A percentile compares a stretch with the other conserved stretches of the same genome.
Conservation (phyloP, 169 alveolate genomes). For the Toxoplasma gondii region DNA sequence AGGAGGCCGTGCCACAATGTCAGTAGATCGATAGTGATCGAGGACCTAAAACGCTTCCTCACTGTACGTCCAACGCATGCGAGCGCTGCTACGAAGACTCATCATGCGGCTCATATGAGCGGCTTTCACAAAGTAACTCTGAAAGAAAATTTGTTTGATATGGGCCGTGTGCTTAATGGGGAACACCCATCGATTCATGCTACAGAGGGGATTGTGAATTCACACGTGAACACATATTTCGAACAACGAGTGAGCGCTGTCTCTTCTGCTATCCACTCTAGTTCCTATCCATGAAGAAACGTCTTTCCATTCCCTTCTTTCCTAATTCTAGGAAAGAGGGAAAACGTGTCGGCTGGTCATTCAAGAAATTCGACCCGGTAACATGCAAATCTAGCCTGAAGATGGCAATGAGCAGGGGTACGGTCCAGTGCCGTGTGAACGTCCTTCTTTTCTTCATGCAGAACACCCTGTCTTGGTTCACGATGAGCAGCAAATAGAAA, state of each 20-base stretch:
- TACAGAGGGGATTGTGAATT: background rate
- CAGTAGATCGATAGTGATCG: too few relatives aligned
- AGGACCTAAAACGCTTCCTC: too few relatives aligned
- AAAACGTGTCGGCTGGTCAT: constrained; percentile 32
- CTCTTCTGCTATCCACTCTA: too few relatives aligned
- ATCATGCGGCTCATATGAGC: too few relatives aligned
- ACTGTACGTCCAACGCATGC: too few relatives aligned
- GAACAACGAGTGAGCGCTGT: background rate
- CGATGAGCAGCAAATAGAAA: background rate
- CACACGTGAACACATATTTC: background rate
- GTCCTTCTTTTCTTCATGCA: too few relatives aligned
- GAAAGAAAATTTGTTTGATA: background rate
- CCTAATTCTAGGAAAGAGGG: background rate
- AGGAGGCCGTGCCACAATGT: too few relatives aligned
- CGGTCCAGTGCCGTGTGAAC: background rate
- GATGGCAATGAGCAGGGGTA: constrained; percentile 67
- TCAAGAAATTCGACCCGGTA: constrained; percentile 52
- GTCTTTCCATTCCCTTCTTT: background rate
- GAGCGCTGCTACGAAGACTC: too few relatives aligned
- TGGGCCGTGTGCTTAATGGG: background rate
- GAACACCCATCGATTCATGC: background rate
- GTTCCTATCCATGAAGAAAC: background rate
- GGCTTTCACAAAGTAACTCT: too few relatives aligned
- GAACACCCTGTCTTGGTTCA: too few relatives aligned
- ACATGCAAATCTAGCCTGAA: constrained; percentile 63